Evolutionary conservation across 2,329 filamentous ascomycete species (phyloP).

Genomic region (Cercospora zeina): DNA sequence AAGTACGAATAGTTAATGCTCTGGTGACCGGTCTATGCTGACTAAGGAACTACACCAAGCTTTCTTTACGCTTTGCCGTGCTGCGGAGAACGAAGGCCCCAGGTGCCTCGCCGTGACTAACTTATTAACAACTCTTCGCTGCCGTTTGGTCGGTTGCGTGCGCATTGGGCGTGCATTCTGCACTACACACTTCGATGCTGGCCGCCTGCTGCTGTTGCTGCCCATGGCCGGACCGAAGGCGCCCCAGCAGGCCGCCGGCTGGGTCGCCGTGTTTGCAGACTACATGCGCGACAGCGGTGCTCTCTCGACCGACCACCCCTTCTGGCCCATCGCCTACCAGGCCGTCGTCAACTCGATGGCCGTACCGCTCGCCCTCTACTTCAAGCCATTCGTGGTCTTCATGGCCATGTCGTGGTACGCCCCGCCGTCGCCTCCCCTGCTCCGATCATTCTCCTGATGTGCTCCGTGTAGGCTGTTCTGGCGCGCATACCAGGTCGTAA

Average conservation of each 20-base stretch:
- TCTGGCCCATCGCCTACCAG: conserved; percentile 5
- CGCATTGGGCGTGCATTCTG: neutral
- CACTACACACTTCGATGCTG: neutral
- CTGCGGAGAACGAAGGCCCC: neutral
- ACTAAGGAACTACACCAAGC: neutral
- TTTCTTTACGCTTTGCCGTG: neutral
- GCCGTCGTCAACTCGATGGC: conserved; percentile 16
- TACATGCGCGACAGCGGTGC: conserved; percentile 1
- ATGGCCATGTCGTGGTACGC: conserved; percentile 29
- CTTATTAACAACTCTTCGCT: neutral
- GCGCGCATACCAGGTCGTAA: conserved; percentile 82
- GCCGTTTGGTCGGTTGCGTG: neutral
- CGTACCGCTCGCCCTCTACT: conserved; percentile 28
- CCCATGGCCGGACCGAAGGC: conserved; percentile 15
- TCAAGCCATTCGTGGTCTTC: conserved; percentile 30
- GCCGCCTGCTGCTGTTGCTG: neutral
- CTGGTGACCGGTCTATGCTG: no score
- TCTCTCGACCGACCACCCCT: conserved; percentile 1
- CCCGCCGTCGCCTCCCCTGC: neutral
- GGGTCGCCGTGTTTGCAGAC: conserved; percentile 12
- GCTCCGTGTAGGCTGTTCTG: conserved; percentile 59
- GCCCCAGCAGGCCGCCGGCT: conserved; percentile 14
- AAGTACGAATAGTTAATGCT: no score
- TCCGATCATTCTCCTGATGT: neutral
- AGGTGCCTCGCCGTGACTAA: no score